Conservation (phyloP, 371 early-diverging fungal species). For the Mucor lusitanicus region DNA sequence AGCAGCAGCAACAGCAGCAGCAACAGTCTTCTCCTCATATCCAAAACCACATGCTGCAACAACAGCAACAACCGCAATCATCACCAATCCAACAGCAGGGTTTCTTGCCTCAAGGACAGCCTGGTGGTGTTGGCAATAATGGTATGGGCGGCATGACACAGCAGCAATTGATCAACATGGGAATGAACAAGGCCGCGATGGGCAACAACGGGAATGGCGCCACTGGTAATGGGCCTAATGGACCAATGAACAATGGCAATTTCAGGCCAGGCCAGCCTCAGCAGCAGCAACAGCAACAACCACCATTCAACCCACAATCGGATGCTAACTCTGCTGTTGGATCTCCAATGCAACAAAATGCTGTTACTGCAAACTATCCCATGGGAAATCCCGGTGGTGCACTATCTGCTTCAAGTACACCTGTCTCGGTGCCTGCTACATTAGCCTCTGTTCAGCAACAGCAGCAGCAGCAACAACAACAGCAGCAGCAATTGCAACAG, state of each 20-base stretch:
- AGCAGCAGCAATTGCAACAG: constrained; percentile 2
- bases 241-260: constrained; percentile 2
- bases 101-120: neutral
- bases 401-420: constrained; percentile 6
- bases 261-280: constrained; percentile 1
- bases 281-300: neutral
- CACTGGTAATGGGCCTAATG: neutral
- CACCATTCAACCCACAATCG: neutral
- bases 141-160: constrained; percentile 4
- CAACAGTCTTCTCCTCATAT: constrained; percentile 17
- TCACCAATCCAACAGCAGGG: constrained; percentile 2
- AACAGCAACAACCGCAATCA: neutral
- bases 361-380: constrained; percentile 1
- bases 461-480: constrained; percentile 17
- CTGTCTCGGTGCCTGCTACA: constrained; percentile 7
- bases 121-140: neutral
- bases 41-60: constrained; percentile 5
- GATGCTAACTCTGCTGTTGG: neutral
- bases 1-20: constrained; percentile 5
- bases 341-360: constrained; percentile 20
- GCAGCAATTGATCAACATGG: neutral
- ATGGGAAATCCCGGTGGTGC: neutral
- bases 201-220: neutral
- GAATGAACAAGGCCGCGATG: neutral
- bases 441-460: constrained; percentile 17